phyloP scores from a whole-genome alignment of 805 yeast species.

The Cyberlindnera sargentensis region DNA sequence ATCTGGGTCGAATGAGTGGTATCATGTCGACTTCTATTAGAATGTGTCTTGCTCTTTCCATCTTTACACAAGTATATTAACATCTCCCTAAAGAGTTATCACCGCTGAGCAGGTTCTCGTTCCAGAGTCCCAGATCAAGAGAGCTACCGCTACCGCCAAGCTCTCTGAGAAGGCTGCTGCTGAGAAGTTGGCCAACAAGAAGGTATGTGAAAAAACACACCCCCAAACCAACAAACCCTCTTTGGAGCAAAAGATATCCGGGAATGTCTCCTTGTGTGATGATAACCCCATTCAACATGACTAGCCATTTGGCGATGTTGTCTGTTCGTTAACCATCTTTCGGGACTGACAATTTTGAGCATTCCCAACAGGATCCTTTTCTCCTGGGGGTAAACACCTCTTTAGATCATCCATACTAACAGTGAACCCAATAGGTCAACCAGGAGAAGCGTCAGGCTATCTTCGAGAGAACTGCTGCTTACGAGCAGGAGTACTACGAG shows the following conservation, averaged over 20 bases:
- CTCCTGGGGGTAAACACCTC: not conserved
- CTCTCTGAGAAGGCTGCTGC: constrained; percentile 72
- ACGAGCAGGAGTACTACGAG: constrained; percentile 89
- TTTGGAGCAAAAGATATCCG: not conserved
- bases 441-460: constrained; percentile 59
- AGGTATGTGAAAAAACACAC: constrained; percentile 49
- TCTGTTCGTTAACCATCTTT: constrained; percentile 72
- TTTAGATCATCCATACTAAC: constrained; percentile 8
- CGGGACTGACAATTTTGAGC: constrained; percentile 49
- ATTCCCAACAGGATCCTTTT: not conserved
- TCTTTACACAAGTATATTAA: constrained; percentile 6
- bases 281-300: constrained; percentile 45
- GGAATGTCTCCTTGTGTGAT: constrained; percentile 25
- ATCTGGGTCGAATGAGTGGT: constrained; percentile 25
- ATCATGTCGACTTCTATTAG: constrained; percentile 22
- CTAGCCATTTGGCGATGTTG: constrained; percentile 64
- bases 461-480: constrained; percentile 93
- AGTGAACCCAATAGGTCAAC: constrained; percentile 31
- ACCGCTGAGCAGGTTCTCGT: constrained; percentile 35
- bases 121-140: constrained; percentile 85
- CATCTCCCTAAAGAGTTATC: constrained; percentile 21
- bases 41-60: constrained; percentile 27
- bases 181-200: constrained; percentile 69
- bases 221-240: constrained; percentile 16
- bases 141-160: constrained; percentile 73